Conservation (phyloP, 1,139 yeast genomes). For the Nakaseomyces kungkrabaensis region DNA sequence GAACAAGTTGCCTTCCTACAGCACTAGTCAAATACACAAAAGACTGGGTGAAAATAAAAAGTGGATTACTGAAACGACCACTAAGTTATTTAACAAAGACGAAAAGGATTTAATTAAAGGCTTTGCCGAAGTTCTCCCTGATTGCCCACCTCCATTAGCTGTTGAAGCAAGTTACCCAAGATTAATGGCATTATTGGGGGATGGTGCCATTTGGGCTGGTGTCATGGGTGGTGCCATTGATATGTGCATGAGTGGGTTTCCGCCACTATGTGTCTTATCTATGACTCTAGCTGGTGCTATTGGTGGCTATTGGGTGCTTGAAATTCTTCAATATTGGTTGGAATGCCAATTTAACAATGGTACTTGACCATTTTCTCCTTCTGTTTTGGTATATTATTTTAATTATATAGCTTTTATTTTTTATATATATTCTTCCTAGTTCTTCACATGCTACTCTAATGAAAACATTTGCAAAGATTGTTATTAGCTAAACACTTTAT, state of each 20-base stretch:
- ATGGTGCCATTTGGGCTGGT: neutral
- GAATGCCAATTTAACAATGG: neutral
- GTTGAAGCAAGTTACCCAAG: neutral
- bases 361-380: too few relatives aligned
- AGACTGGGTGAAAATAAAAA: neutral
- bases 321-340: neutral
- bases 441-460: too few relatives aligned
- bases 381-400: neutral
- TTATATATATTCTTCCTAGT: too few relatives aligned
- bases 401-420: neutral
- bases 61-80: neutral
- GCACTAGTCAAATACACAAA: neutral
- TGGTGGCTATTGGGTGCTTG: neutral
- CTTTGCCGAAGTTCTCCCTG: neutral
- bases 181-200: neutral
- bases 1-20: neutral
- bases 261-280: neutral
- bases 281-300: neutral
- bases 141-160: constrained; percentile 1
- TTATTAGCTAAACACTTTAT: too few relatives aligned
- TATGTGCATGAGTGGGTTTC: neutral
- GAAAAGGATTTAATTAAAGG: neutral
- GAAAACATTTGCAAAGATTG: too few relatives aligned
- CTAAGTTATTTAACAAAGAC: neutral
- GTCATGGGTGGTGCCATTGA: neutral